Base-by-base conservation (phyloP, 2,329 filamentous ascomycete species). In the Metarhizium sp. region DNA sequence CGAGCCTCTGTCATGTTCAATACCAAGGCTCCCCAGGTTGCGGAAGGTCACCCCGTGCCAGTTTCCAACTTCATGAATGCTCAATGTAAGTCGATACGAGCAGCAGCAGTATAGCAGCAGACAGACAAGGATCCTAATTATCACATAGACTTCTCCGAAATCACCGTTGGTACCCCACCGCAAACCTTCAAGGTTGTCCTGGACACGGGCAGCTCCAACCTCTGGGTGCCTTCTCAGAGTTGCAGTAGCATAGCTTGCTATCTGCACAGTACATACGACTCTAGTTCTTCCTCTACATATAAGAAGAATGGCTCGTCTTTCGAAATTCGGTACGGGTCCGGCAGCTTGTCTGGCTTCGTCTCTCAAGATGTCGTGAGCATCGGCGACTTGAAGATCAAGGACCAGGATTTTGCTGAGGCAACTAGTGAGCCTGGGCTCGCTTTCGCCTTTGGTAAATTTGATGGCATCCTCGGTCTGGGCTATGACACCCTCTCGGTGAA, bases 401-500 rank as follows among this genome's bases (percentile, higher is more conserved):
- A 86, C 63, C 94, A 97, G 75, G 85, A 94, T 73, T 99, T 99
- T 66, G 95, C 92, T 61, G 94, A 99, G 78, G 94, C 92, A 38
- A 97, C 92, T 54, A 87, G 81, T 66, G 94, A 99, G 79, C 94
- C 94, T 61, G 95, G 95, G 60, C 82, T 99, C 66, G 94, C 94
- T 55, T 99, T 99, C 70, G 94, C 94, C 68, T 99, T 99, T 67
- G 94, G 94, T 68, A 85, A 90, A 64, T 99, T 99, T 68, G 94
- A 99, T 68, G 94, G 94, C 66, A 99, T 99, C 65, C 78, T 99
- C 59, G 94, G 94, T 68, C 82, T 99, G 59, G 94, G 90, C 59
- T 99, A 89, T 66, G 90, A 97, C 74, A 90, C 87, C 67, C 95
- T 99, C 73, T 92, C 92, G n/a, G 94, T 99, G 67, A 96, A 99